Percentiles rank a stretch among this genome's conserved stretches.
Evolutionary conservation across 2,329 filamentous ascomycete species (phyloP).

Genomic region (Arachnomyces sp.): DNA sequence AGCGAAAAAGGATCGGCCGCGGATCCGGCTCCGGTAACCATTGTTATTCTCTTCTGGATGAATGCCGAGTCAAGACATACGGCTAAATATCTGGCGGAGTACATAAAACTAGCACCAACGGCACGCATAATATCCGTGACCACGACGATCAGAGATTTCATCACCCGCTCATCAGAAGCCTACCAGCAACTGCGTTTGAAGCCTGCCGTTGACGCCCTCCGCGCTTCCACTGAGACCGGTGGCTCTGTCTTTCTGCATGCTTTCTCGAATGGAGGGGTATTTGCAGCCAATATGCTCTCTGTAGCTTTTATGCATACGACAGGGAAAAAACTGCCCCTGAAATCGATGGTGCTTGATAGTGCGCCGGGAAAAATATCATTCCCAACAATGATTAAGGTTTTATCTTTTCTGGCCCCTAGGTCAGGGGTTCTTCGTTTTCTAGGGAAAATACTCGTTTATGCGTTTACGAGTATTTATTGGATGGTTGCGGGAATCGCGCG

Average conservation of each 20-base stretch:
- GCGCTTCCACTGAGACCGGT: slow-evolving; percentile 13
- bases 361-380: slow-evolving; percentile 34
- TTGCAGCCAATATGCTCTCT: slow-evolving; percentile 33
- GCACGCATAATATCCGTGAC: slow-evolving; percentile 38
- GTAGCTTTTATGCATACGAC: slow-evolving; percentile 28
- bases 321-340: slow-evolving; percentile 29
- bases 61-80: slow-evolving; percentile 37
- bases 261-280: slow-evolving; percentile 45
- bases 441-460: slow-evolving; percentile 19
- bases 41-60: slow-evolving; percentile 45
- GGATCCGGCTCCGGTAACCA: slow-evolving; percentile 18
- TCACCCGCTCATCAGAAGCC: slow-evolving; percentile 17
- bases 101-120: slow-evolving; percentile 35
- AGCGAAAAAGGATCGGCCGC: slow-evolving; percentile 8
- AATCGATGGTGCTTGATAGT: slow-evolving; percentile 40
- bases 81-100: slow-evolving; percentile 41
- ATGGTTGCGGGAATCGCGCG: slow-evolving; percentile 14
- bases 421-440: slow-evolving; percentile 24
- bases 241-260: slow-evolving; percentile 36
- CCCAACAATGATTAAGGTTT: slow-evolving; percentile 20
- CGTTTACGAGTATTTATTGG: slow-evolving; percentile 16
- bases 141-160: slow-evolving; percentile 28
- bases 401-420: slow-evolving; percentile 29
- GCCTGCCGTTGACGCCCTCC: slow-evolving; percentile 30
- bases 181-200: slow-evolving; percentile 22